Evolutionary conservation across 2,329 filamentous ascomycete species (phyloP), one percentile per base, ranked within the genome.

Genomic region (Cytospora piceicola): DNA sequence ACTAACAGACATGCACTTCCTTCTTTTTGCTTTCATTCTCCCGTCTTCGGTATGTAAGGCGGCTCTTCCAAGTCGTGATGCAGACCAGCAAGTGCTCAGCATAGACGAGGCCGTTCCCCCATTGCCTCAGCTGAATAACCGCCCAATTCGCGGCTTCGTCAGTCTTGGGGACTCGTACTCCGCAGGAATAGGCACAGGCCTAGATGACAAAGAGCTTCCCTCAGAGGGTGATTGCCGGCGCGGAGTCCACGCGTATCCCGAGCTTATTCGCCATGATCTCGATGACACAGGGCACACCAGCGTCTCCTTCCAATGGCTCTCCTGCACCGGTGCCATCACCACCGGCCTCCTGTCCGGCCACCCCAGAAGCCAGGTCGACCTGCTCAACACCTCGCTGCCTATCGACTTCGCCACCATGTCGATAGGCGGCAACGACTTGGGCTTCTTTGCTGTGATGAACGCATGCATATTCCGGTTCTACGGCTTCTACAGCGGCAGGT

Each of bases 401-500:
- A 70, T 73, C 27, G 78, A 80, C 70, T 81, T 82, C 67, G 79
- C 79, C 3, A 76, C 81, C 0, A 73, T 83, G 7, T 82, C 80
- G n/a, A 75, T 82, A 36, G 81, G 80, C 56, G 80, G 81, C 20
- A 83, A 82, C 71, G 81, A 83, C 68, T 75, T 83, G 11, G 81
- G 80, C 68, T 83, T 82, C 74, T 83, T 81, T 68, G 77, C 79
- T 46, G 78, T 83, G 24, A 80, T 83, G 72, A 82, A 83, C 69
- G 80, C 80, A 29, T 83, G 81, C 70, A 78, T 83, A 20, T 82
- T 83, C 68, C 77, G 80, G 36, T 82, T 82, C 70, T 82, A 83
- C 70, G 78, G 78, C 69, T 79, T 80, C 71, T 81, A 80, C 72
- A 80, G 78, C 20, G 80, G 79, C 6, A 80, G 80, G 1, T 83